phyloP scores from a whole-genome alignment of 2,329 filamentous ascomycete species.

The Penicillium sp. region DNA sequence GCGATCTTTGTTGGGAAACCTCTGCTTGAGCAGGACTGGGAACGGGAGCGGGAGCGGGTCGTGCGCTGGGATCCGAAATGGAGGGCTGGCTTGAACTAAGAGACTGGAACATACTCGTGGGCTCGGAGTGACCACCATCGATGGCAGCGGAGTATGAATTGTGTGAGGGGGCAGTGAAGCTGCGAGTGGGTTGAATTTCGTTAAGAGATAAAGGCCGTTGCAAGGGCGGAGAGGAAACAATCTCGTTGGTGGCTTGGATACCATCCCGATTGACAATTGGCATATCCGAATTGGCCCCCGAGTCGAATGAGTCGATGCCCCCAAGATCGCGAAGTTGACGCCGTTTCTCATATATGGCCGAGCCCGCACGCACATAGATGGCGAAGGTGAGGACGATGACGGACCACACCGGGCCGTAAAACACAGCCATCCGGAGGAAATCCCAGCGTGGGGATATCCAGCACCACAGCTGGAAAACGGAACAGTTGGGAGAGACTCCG shows the following conservation, averaged over 20 bases:
- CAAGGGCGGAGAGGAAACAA: conserved; percentile 19
- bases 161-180: conserved; percentile 7
- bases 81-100: neutral
- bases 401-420: conserved; percentile 54
- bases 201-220: conserved; percentile 5
- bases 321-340: conserved; percentile 55
- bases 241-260: conserved; percentile 57
- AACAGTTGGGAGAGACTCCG: neutral
- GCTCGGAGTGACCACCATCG: conserved; percentile 20
- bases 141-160: conserved; percentile 32
- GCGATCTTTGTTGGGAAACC: neutral
- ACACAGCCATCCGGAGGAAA: conserved; percentile 64
- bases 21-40: conserved; percentile 5
- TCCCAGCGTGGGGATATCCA: conserved; percentile 66
- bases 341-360: conserved; percentile 49
- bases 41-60: neutral
- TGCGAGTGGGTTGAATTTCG: conserved; percentile 3
- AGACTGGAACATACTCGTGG: conserved; percentile 1
- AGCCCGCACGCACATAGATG: conserved; percentile 40
- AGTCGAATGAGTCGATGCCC: conserved; percentile 38
- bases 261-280: conserved; percentile 54
- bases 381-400: conserved; percentile 37
- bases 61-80: conserved; percentile 1
- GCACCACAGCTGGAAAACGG: conserved; percentile 60
- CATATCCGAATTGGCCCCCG: conserved; percentile 42